Evolutionary conservation across 176 grass and related monocot genomes (phyloP).

Genomic region (Cenchrus americanus): DNA sequence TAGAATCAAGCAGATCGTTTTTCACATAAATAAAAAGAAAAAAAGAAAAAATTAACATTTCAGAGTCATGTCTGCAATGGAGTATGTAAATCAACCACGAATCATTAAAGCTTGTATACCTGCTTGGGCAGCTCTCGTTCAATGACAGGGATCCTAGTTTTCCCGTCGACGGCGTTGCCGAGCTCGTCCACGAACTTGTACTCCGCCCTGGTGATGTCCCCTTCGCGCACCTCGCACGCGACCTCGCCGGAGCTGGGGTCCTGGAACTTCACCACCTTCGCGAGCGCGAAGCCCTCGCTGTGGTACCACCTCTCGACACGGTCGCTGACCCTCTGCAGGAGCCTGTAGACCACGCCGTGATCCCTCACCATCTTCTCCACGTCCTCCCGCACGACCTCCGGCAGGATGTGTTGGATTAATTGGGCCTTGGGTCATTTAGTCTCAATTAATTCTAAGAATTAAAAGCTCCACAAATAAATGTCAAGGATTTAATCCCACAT

Average conservation of each 20-base stretch:
- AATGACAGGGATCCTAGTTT: slow-evolving; percentile 67
- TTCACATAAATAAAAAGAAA: neutral
- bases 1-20: neutral
- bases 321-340: slow-evolving; percentile 78
- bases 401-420: too few species aligned
- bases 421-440: too few species aligned
- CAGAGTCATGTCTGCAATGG: neutral
- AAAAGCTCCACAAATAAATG: too few species aligned
- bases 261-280: slow-evolving; percentile 66
- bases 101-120: slow-evolving; percentile 34
- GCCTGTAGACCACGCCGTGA: slow-evolving; percentile 54
- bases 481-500: too few species aligned
- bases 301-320: slow-evolving; percentile 92
- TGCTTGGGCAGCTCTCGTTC: slow-evolving; percentile 75
- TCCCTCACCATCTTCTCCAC: slow-evolving; percentile 69
- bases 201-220: slow-evolving; percentile 78
- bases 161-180: slow-evolving; percentile 73
- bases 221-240: slow-evolving; percentile 81
- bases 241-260: slow-evolving; percentile 74
- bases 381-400: slow-evolving; percentile 59
- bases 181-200: slow-evolving; percentile 90
- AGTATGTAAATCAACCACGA: neutral
- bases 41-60: neutral
- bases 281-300: slow-evolving; percentile 82
- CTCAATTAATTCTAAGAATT: too few species aligned